Base-by-base conservation (phyloP, 495 filamentous ascomycete species). In the Aspergillus campestris region DNA sequence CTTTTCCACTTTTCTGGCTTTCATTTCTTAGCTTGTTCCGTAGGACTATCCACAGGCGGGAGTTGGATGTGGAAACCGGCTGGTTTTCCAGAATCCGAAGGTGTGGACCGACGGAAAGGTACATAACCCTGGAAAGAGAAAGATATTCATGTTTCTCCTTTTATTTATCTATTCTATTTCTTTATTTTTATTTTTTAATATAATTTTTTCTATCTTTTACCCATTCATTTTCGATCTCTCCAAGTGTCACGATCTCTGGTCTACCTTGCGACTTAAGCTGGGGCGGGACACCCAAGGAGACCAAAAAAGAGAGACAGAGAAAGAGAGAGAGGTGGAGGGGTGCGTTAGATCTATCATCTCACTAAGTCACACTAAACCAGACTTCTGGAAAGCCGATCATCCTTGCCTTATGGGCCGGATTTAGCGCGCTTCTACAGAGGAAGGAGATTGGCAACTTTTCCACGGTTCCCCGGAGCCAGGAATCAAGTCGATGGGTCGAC, bases 291-390 rank as follows among this genome's bases (percentile, higher is more conserved):
- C 40, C 8, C 38, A 40, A 27, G 30, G 38, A 34, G 42, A 54
- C 45, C 52, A 48, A 47, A 42, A 39, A 48, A 55, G 56, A 55
- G 50, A 44, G 42, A 54, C 45, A 53, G 49, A 47, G 44, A 39
- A 48, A 55, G 56, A 55, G 50, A 44, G 57, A 42, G 51, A 39
- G 45, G 33, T 50, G 54, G 32, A 41, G 45, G 18, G 18, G 18
- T 24, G 18, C 51, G 53, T 60, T 57, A 68, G 66, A 70, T 70
- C 66, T 68, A 70, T 70, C 64, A 67, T 65, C 65, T 66, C 56
- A 63, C 59, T 61, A 63, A 60, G 46, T 56, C 53, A 38, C 62
- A 64, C 66, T 65, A 64, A 64, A 62, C 63, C 66, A 70, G 50
- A 59, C 45, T 48, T 61, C 56, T 61, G 63, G 62, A 60, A 60